These are phyloP conservation scores for Arxiozyma telluris DNA, from an alignment of 1,139 yeast genomes.

Conservation along the genomic window DNA sequence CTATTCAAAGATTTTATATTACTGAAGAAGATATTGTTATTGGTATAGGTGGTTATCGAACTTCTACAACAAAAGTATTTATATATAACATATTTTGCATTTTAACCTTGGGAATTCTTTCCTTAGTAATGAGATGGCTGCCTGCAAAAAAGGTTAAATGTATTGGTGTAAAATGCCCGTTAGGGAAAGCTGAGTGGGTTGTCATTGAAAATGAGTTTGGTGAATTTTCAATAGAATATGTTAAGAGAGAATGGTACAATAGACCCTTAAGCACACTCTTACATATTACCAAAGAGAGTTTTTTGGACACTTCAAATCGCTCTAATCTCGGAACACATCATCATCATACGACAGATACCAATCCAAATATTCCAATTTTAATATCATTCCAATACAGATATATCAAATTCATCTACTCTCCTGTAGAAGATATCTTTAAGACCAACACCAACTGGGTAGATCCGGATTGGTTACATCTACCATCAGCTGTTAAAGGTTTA, in stretches of 20 bases:
- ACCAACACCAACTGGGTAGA: slow-evolving; percentile 87
- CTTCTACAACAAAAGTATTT: slow-evolving; percentile 39
- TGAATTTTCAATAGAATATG: slow-evolving; percentile 54
- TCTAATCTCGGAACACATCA: slow-evolving; percentile 11
- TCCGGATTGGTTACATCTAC: slow-evolving; percentile 55
- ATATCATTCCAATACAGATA: slow-evolving; percentile 74
- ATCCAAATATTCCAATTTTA: slow-evolving; percentile 49
- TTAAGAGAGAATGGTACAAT: slow-evolving; percentile 53
- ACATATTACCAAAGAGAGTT: slow-evolving; percentile 19
- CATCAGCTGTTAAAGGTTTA: slow-evolving; percentile 58
- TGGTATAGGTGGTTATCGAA: slow-evolving; percentile 83
- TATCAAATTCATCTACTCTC: slow-evolving; percentile 72
- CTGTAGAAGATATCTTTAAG: slow-evolving; percentile 74
- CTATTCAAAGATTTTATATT: slow-evolving; percentile 73
- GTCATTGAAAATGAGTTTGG: slow-evolving; percentile 93
- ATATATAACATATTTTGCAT: slow-evolving; percentile 50
- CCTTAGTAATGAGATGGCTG: slow-evolving; percentile 71
- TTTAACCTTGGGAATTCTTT: slow-evolving; percentile 60
- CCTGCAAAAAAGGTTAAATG: slow-evolving; percentile 66
- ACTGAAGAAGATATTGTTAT: slow-evolving; percentile 93
- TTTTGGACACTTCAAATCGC: slow-evolving; percentile 8
- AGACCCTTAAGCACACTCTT: slow-evolving; percentile 65
- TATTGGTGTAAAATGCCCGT: slow-evolving; percentile 55
- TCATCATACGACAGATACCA: slow-evolving; percentile 23
- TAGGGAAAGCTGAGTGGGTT: slow-evolving; percentile 86